phyloP scores from a whole-genome alignment of 2,329 filamentous ascomycete species.

The Malbranchea zuffiana region DNA sequence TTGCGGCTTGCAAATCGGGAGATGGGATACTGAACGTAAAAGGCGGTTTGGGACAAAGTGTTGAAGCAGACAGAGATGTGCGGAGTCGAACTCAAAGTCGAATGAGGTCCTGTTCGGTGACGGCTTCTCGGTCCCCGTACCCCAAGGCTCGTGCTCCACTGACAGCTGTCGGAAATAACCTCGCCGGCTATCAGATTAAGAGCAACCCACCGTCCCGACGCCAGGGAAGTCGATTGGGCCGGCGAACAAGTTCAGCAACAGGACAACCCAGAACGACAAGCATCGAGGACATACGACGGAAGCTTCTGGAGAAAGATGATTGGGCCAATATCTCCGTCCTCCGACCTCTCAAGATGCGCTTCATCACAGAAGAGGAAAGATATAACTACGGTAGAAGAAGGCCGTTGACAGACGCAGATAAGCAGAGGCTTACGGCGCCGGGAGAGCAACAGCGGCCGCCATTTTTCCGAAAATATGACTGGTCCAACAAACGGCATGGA shows the following conservation, averaged over 20 bases:
- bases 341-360: conserved; percentile 26
- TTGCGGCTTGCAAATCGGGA: conserved; percentile 3
- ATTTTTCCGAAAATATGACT: conserved; percentile 1
- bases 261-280: conserved; percentile 6
- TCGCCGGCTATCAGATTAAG: too few species aligned
- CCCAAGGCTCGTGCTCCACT: too few species aligned
- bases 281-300: conserved; percentile 23
- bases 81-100: too few species aligned
- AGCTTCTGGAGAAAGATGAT: conserved; percentile 27
- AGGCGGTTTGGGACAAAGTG: too few species aligned
- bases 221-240: too few species aligned
- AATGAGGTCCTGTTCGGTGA: too few species aligned
- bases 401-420: conserved; percentile 24
- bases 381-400: conserved; percentile 21
- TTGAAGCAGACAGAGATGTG: too few species aligned
- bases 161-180: too few species aligned
- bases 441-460: conserved; percentile 2
- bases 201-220: too few species aligned
- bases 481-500: conserved; percentile 5
- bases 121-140: too few species aligned
- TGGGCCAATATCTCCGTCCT: conserved; percentile 29
- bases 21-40: too few species aligned
- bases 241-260: too few species aligned
- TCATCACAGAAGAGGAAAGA: conserved; percentile 5
- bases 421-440: conserved; percentile 17